A percentile compares a stretch with the other conserved stretches of the same genome.
Evolutionary conservation across 1,139 yeast genomes (phyloP).

Genomic region (Nematodospora anomalae): DNA sequence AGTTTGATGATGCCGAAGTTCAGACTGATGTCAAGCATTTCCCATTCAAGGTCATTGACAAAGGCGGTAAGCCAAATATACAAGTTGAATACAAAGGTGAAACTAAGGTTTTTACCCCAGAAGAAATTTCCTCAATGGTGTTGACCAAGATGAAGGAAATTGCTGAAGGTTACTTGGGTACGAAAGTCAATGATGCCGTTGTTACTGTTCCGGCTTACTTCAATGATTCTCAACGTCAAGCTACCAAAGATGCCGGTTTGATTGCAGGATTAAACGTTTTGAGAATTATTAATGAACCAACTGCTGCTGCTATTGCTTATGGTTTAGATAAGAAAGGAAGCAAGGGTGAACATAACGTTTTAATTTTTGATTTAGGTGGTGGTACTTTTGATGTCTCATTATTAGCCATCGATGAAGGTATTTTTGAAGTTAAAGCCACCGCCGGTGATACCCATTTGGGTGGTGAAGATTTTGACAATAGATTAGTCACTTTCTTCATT

Average conservation of each 20-base stretch:
- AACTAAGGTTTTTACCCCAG: conserved; percentile 62
- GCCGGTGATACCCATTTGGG: conserved; percentile 99
- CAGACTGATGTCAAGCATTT: conserved; percentile 58
- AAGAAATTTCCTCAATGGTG: conserved; percentile 69
- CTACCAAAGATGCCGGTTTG: conserved; percentile 62
- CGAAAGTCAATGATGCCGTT: conserved; percentile 65
- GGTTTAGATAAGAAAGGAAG: conserved; percentile 50
- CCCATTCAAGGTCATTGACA: conserved; percentile 60
- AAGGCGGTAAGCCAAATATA: conserved; percentile 59
- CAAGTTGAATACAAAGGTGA: conserved; percentile 68
- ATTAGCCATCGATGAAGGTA: conserved; percentile 91
- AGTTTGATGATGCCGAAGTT: conserved; percentile 58
- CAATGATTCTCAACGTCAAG: conserved; percentile 64
- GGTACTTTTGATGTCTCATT: conserved; percentile 98
- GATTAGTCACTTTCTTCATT: conserved; percentile 36
- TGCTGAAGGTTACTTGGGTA: conserved; percentile 65
- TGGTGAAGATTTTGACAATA: conserved; percentile 67
- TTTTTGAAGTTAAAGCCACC: conserved; percentile 94
- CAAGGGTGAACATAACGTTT: conserved; percentile 65
- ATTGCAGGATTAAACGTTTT: conserved; percentile 61
- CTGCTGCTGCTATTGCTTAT: conserved; percentile 65
- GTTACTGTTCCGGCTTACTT: conserved; percentile 70
- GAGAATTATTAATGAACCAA: conserved; percentile 63
- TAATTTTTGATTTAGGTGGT: conserved; percentile 96
- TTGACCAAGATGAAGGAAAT: conserved; percentile 65